phyloP scores from a whole-genome alignment of 2,329 filamentous ascomycete genomes.

The Sclerotinia trifoliorum region DNA sequence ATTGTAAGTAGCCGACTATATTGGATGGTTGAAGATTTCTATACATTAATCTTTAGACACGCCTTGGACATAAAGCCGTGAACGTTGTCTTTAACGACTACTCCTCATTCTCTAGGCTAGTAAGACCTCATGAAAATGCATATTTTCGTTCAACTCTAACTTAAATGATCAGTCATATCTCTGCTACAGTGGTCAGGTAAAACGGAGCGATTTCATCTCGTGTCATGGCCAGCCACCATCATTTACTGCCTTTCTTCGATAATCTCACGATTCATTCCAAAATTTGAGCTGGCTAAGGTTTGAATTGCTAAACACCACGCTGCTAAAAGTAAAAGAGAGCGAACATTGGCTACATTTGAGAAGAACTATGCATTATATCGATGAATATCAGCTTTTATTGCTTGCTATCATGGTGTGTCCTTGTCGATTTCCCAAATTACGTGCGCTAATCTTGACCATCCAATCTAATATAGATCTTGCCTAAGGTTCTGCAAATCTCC shows the following conservation, averaged over 20 bases:
- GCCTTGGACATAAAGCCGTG: no score
- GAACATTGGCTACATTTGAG: no score
- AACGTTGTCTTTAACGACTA: neutral
- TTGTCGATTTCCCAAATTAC: neutral
- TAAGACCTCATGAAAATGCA: rapidly evolving
- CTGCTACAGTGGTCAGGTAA: neutral
- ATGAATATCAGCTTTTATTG: neutral
- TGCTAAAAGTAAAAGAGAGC: neutral
- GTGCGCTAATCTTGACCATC: no score
- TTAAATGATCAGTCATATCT: neutral
- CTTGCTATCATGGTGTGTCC: neutral
- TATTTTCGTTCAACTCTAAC: neutral
- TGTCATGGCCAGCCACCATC: neutral
- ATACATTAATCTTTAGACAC: no score
- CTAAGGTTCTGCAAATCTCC: neutral
- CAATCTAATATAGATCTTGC: neutral
- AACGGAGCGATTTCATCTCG: neutral
- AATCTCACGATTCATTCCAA: neutral
- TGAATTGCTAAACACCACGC: neutral
- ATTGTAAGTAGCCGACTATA: no score
- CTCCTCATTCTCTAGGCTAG: neutral
- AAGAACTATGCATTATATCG: neutral
- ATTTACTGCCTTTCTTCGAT: neutral
- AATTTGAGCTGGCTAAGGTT: neutral
- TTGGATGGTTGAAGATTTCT: no score